These are phyloP conservation scores for Glebionis coronaria DNA, from an alignment of 129 eudicot genomes.

Conservation along the genomic window DNA sequence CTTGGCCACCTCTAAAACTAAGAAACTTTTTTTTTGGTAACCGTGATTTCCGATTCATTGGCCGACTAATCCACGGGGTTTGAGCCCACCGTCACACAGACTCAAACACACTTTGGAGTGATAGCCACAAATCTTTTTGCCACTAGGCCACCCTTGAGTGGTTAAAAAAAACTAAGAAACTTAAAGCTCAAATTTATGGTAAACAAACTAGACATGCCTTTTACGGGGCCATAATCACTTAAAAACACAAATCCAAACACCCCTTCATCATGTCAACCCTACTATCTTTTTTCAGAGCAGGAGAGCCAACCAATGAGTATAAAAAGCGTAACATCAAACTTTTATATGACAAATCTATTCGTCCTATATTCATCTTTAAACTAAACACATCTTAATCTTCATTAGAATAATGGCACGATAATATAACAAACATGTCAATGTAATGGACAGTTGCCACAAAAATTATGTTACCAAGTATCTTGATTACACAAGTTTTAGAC, in stretches of 20 bases:
- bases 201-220: not conserved
- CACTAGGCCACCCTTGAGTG: too few relatives aligned
- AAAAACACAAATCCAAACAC: not conserved
- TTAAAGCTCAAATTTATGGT: not conserved
- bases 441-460: conserved; percentile 26
- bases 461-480: not conserved
- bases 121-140: too few relatives aligned
- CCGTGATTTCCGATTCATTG: too few relatives aligned
- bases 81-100: too few relatives aligned
- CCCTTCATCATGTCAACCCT: not conserved
- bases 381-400: conserved; percentile 18
- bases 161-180: not conserved
- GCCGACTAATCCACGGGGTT: too few relatives aligned
- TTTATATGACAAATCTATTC: not conserved
- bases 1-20: not conserved
- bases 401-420: conserved; percentile 14
- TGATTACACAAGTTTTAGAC: conserved; percentile 16
- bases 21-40: too few relatives aligned
- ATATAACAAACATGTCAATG: not conserved
- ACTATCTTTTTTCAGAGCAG: not conserved
- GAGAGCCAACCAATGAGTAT: not conserved
- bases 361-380: conserved; percentile 16
- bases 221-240: not conserved
- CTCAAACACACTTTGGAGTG: too few relatives aligned
- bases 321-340: not conserved